Evolutionary conservation across 2,329 filamentous ascomycete species (phyloP), one percentile per base, ranked within the genome.

Genomic region (Sporothrix phasma): DNA sequence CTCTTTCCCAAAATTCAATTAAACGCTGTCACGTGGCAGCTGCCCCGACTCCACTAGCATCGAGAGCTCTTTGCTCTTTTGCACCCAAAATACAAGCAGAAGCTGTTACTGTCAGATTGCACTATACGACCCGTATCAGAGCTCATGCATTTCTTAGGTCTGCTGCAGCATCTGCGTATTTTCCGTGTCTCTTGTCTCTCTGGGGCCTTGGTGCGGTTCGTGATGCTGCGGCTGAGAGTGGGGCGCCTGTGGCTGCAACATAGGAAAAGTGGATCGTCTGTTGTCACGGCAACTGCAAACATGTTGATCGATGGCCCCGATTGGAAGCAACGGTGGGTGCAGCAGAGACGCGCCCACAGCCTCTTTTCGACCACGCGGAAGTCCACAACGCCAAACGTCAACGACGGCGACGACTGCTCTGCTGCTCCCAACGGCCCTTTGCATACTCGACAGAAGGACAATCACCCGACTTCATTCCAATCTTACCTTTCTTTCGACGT

Each of bases 21-120:
- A 67, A 69, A 56, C 63, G 63, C 61, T 53, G 24, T 67, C 67
- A 68, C 66, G 66, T 69, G 68, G 66, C 24, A 6, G 7, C 11
- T 8, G n/a, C 6, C 10, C 1, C 11, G 7, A 15, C 24, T 19
- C n/a, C 8, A 1, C 1, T 8, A 11, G 17, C 10, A 11, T 22
- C 2, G 31, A 22, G n/a, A n/a, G n/a, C n/a, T n/a, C n/a, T n/a
- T n/a, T n/a, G n/a, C n/a, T n/a, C n/a, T n/a, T n/a, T n/a, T n/a
- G n/a, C n/a, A n/a, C n/a, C n/a, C 3, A 5, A 31, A 47, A 2
- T 34, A 1, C 26, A 34, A 29, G 26, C n/a, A n/a, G n/a, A n/a
- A n/a, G n/a, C n/a, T n/a, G n/a, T n/a, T n/a, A n/a, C n/a, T n/a
- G n/a, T n/a, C n/a, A n/a, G n/a, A n/a, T n/a, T n/a, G n/a, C n/a